phyloP scores from a whole-genome alignment of 2,329 filamentous ascomycete species.

The Epicoccum sorghinum region DNA sequence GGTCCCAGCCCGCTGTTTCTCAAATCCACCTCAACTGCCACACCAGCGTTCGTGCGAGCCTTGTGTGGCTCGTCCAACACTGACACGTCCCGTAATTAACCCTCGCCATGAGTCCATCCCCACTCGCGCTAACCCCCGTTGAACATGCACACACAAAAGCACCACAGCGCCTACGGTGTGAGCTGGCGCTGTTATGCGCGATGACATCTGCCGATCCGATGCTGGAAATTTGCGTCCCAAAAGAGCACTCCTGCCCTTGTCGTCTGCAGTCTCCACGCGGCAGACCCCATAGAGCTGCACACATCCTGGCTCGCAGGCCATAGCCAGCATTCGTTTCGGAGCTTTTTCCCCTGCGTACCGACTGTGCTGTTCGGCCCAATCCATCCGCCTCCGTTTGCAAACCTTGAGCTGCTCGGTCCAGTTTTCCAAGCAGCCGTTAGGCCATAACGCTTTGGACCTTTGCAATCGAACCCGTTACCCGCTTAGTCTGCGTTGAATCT shows the following conservation, averaged over 20 bases:
- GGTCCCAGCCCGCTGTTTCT: slow-evolving; percentile 42
- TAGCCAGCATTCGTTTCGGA: slow-evolving; percentile 24
- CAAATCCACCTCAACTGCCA: slow-evolving; percentile 33
- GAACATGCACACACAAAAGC: slow-evolving; percentile 14
- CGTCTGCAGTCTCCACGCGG: slow-evolving; percentile 28
- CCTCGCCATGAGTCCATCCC: slow-evolving; percentile 20
- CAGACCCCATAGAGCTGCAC: slow-evolving; percentile 20
- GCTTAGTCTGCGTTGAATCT: slow-evolving; percentile 32
- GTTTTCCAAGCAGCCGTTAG: slow-evolving; percentile 43
- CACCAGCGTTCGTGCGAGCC: slow-evolving; percentile 27
- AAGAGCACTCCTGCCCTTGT: slow-evolving; percentile 23
- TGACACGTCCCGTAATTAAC: slow-evolving; percentile 35
- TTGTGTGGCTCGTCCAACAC: slow-evolving; percentile 31
- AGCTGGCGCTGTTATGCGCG: slow-evolving; percentile 36
- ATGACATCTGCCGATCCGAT: slow-evolving; percentile 38
- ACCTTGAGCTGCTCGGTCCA: slow-evolving; percentile 27
- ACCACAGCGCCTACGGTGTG: slow-evolving; percentile 34
- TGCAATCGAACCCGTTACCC: slow-evolving; percentile 32
- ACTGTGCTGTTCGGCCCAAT: slow-evolving; percentile 26
- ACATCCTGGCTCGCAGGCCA: slow-evolving; percentile 8
- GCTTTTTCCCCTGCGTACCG: slow-evolving; percentile 37
- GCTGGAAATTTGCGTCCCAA: slow-evolving; percentile 26
- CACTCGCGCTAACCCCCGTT: slow-evolving; percentile 26
- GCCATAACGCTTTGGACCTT: slow-evolving; percentile 36
- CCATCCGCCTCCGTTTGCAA: slow-evolving; percentile 29